Base-by-base conservation (phyloP, 768 basidiomycete genomes). In the Russula sp. region DNA sequence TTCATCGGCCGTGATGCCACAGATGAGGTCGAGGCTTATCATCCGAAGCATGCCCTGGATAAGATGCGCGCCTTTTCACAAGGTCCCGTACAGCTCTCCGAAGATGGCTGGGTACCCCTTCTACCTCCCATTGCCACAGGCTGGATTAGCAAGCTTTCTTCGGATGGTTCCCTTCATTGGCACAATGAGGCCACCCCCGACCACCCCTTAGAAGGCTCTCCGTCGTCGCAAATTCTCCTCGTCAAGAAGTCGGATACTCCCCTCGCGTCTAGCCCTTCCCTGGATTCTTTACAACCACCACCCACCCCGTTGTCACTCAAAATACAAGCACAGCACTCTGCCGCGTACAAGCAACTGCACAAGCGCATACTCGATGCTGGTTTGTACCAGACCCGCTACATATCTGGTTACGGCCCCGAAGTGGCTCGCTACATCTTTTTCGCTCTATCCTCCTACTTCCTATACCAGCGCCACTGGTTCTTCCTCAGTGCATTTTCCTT, bases 1-100 rank as follows among this genome's bases (percentile, higher is more conserved):
- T 98, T 94, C 69, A 85, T 98, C 45, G 97, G 96, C 3, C 82
- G 96, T 58, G 95, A 99, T 71, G 95, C 96, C 0, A 83, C 91
- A 0, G 90, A 96, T 75, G 97, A 99, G 73, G 90, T 98, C 38
- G 83, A 91, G 64, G 96, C 93, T 22, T 98, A 90, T 75, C 97
- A 99, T 71, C 77, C 78, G 7, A 79, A 83, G 41, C 73, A 79
- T 49, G 83, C 80, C 52, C 76, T 84, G 56, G 73, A 75, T 10
- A 76, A 81, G 59, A 79, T 94, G 65, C 72, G 77, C 20, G 78
- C 77, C 13, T 96, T 86, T 70, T 80, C 82, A 56, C 76, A 94
- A 25, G 95, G 88, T 29, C 78, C 77, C 25, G 85, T 96, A 32
- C 78, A 84, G 59, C 65, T 73, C 32, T 78, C 79, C n/a, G 73